Percentiles rank a stretch among this genome's conserved stretches.
Evolutionary conservation across 2,329 filamentous ascomycete genomes (phyloP).

Genomic region (Rachicladosporium sp.): DNA sequence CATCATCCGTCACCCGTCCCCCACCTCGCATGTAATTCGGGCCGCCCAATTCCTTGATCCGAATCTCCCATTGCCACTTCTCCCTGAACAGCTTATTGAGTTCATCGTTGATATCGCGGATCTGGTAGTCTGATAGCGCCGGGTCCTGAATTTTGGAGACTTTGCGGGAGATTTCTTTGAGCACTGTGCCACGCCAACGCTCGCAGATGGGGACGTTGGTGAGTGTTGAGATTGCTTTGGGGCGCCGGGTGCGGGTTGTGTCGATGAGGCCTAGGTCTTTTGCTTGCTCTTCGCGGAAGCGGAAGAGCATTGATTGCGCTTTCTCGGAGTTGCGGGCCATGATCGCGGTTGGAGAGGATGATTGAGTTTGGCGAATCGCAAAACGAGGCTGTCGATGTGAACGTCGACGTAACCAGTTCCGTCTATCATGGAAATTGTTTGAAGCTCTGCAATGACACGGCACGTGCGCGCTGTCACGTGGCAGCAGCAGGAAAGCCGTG

Average conservation of each 20-base stretch:
- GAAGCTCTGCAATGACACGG: no score
- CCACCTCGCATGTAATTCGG: constrained; percentile 86
- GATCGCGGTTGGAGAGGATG: constrained; percentile 3
- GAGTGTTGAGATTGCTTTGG: constrained; percentile 80
- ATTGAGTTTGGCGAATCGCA: not conserved
- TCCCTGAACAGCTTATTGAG: constrained; percentile 99
- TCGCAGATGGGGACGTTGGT: constrained; percentile 77
- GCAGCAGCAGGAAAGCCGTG: no score
- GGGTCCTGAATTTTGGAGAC: constrained; percentile 90
- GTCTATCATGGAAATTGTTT: no score
- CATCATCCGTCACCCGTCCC: constrained; percentile 40
- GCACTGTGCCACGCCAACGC: constrained; percentile 94
- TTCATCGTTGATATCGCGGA: constrained; percentile 95
- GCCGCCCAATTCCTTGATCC: constrained; percentile 89
- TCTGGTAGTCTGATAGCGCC: constrained; percentile 87
- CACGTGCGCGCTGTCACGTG: no score
- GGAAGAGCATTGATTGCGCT: constrained; percentile 99
- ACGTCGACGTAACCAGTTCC: no score
- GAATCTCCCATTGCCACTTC: constrained; percentile 98
- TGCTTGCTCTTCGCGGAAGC: constrained; percentile 95
- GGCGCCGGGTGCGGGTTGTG: constrained; percentile 75
- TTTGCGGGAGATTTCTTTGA: constrained; percentile 95
- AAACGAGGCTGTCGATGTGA: no score
- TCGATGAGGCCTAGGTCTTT: constrained; percentile 94
- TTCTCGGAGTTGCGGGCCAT: constrained; percentile 94